Evolutionary conservation across 805 yeast genomes (phyloP).

Genomic region (Wickerhamiella sorbophila): DNA sequence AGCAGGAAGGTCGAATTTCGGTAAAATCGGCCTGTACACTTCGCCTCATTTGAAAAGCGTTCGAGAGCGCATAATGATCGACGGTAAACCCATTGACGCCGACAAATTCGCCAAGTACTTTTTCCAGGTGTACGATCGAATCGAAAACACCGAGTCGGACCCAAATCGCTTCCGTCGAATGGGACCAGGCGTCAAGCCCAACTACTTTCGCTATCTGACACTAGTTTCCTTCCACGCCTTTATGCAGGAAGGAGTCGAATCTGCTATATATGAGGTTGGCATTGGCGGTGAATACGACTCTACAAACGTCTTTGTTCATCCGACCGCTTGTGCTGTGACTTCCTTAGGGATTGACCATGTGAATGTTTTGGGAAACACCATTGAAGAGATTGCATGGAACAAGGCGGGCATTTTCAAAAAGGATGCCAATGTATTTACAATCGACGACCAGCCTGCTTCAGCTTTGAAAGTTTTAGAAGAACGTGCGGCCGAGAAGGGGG

Average conservation of each 20-base stretch:
- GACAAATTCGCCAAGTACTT: constrained; percentile 73
- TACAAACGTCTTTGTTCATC: constrained; percentile 72
- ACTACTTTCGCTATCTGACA: constrained; percentile 84
- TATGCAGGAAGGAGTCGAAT: constrained; percentile 72
- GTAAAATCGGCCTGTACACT: constrained; percentile 80
- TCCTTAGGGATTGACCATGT: constrained; percentile 89
- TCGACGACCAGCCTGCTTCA: constrained; percentile 37
- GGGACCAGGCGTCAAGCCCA: constrained; percentile 64
- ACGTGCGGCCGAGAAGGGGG: constrained; percentile 55
- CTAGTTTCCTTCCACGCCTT: constrained; percentile 84
- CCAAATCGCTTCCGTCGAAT: constrained; percentile 53
- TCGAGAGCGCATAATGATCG: constrained; percentile 76
- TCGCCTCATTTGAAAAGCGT: constrained; percentile 93
- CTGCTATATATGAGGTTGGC: constrained; percentile 95
- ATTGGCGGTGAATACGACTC: constrained; percentile 97
- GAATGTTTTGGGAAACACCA: constrained; percentile 68
- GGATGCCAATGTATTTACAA: constrained; percentile 52
- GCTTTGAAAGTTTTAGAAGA: constrained; percentile 36
- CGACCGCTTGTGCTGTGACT: constrained; percentile 74
- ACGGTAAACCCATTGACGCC: constrained; percentile 76
- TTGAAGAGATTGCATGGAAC: constrained; percentile 89
- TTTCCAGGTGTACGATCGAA: constrained; percentile 83
- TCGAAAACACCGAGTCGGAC: constrained; percentile 46
- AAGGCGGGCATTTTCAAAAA: constrained; percentile 83
- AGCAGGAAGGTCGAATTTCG: constrained; percentile 22